Evolutionary conservation across 164 flowering plant species (phyloP).

Genomic region (Vitis rotundifolia): DNA sequence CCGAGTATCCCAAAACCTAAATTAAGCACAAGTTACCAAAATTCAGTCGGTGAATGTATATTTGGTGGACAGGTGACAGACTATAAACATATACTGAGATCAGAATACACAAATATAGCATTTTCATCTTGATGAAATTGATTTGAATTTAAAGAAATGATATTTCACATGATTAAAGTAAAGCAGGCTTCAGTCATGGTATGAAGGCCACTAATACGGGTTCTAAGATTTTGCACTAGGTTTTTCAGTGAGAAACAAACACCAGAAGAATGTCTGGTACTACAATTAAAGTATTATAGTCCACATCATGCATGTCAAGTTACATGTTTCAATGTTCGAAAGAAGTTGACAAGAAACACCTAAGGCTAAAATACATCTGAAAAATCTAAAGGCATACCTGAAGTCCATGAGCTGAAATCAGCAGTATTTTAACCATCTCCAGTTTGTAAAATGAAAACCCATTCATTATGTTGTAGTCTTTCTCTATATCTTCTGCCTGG

Average conservation of each 20-base stretch:
- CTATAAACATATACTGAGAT: too few relatives aligned
- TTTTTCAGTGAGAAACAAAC: background rate
- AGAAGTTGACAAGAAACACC: background rate
- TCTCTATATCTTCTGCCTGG: slow-evolving; percentile 44
- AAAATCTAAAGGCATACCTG: slow-evolving; percentile 41
- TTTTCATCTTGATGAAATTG: too few relatives aligned
- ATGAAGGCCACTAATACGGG: background rate
- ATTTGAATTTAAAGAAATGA: too few relatives aligned
- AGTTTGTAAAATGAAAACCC: slow-evolving; percentile 79
- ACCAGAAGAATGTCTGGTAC: background rate
- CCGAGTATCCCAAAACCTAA: too few relatives aligned
- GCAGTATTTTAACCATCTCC: slow-evolving; percentile 76
- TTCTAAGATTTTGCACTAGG: background rate
- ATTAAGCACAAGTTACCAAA: too few relatives aligned
- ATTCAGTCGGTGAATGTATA: too few relatives aligned
- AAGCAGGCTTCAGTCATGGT: background rate
- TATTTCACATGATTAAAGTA: too few relatives aligned
- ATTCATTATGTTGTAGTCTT: slow-evolving; percentile 36
- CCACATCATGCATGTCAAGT: background rate
- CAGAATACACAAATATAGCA: too few relatives aligned
- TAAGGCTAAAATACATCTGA: background rate
- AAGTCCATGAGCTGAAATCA: slow-evolving; percentile 65
- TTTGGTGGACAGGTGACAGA: too few relatives aligned
- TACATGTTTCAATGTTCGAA: background rate
- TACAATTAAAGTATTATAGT: background rate